Evolutionary conservation across 2,329 filamentous ascomycete species (phyloP).

Genomic region (Alternaria tenuissima): DNA sequence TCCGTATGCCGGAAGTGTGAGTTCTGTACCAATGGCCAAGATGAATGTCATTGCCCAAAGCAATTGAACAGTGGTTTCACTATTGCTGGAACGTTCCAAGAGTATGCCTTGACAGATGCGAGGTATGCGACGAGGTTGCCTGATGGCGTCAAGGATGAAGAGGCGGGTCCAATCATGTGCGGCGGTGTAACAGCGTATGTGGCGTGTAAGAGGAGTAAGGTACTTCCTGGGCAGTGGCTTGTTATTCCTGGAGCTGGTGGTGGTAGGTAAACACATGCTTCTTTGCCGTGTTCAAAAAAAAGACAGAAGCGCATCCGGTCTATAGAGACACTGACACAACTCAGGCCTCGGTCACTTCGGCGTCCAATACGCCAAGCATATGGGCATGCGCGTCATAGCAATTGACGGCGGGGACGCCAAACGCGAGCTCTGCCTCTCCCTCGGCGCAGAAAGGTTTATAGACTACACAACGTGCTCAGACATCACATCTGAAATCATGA

Average conservation of each 20-base stretch:
- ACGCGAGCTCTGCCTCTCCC: conserved; percentile 54
- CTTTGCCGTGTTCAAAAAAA: background rate
- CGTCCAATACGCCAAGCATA: conserved; percentile 56
- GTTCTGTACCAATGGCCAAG: conserved; percentile 74
- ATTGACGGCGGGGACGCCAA: conserved; percentile 62
- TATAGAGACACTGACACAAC: background rate
- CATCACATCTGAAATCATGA: conserved; percentile 59
- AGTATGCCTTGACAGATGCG: conserved; percentile 55
- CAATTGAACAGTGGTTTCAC: conserved; percentile 73
- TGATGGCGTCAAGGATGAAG: conserved; percentile 54
- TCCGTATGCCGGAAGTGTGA: conserved; percentile 81
- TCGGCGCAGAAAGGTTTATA: conserved; percentile 66
- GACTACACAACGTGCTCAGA: conserved; percentile 69
- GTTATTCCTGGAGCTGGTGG: conserved; percentile 52
- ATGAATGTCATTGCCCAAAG: conserved; percentile 56
- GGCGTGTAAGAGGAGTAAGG: conserved; percentile 51
- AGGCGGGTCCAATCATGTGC: conserved; percentile 52
- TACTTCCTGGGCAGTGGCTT: conserved; percentile 50
- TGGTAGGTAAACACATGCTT: conserved; percentile 18
- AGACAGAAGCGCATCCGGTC: background rate
- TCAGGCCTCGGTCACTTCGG: conserved; percentile 38
- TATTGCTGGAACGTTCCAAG: conserved; percentile 54
- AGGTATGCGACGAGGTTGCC: conserved; percentile 57
- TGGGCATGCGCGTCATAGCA: conserved; percentile 65
- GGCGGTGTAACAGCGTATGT: conserved; percentile 59